phyloP scores from a whole-genome alignment of 257 asterid species.

The Ophiorrhiza pumila region DNA sequence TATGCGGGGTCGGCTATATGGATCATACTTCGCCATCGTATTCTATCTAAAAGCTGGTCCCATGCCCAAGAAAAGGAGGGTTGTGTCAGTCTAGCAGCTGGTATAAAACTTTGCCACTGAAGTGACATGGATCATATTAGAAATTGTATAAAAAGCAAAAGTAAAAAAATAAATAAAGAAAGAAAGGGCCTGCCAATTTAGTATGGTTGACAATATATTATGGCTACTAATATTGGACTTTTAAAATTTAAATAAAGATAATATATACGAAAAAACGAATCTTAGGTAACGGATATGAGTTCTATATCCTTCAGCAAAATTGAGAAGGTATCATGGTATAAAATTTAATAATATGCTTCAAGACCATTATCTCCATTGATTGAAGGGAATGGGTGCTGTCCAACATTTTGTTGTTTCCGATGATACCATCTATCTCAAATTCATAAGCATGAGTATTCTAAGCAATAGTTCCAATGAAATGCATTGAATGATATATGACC shows the following conservation, averaged over 20 bases:
- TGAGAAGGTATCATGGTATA: not conserved
- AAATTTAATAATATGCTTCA: not conserved
- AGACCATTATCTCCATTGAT: not conserved
- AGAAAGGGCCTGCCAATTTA: not conserved
- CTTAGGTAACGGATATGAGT: not conserved
- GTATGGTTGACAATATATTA: not conserved
- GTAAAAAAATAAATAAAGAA: too few species aligned
- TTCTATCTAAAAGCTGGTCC: too few species aligned
- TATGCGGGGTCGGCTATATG: too few species aligned
- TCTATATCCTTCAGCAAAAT: not conserved
- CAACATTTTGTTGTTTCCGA: not conserved
- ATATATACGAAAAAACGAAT: too few species aligned
- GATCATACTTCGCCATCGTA: too few species aligned
- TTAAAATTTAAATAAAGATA: too few species aligned
- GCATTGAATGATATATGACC: not conserved
- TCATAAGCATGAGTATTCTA: not conserved
- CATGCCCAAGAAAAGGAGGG: too few species aligned
- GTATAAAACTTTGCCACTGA: too few species aligned
- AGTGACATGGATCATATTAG: too few species aligned
- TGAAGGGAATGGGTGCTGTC: not conserved
- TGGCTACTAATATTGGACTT: not conserved
- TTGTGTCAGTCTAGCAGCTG: too few species aligned
- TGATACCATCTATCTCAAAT: not conserved
- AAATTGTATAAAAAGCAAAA: too few species aligned
- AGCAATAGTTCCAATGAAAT: not conserved